Percentiles rank a stretch among this genome's conserved stretches.
These are phyloP conservation scores for Cryptosporidium andersoni DNA, from an alignment of 169 alveolate genomes.

Conservation along the genomic window DNA sequence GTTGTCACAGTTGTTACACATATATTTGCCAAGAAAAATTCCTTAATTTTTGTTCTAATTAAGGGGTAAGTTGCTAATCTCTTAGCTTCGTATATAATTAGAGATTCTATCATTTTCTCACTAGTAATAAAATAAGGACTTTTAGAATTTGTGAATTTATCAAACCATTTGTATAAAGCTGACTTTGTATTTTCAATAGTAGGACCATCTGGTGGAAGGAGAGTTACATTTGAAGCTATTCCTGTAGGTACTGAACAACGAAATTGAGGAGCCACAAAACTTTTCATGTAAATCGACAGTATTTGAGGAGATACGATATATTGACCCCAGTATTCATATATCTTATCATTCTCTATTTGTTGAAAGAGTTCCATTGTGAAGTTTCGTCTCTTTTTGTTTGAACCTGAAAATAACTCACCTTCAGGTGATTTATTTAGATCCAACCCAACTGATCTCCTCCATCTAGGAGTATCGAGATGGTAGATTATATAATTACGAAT, in stretches of 20 bases:
- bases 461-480: slow-evolving; percentile 62
- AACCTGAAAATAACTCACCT: neutral
- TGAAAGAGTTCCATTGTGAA: slow-evolving; percentile 32
- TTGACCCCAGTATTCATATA: slow-evolving; percentile 20
- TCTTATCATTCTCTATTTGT: slow-evolving; percentile 21
- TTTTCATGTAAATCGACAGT: slow-evolving; percentile 27
- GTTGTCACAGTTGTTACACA: slow-evolving; percentile 68
- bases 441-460: neutral
- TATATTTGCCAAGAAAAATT: slow-evolving; percentile 47
- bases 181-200: slow-evolving; percentile 40
- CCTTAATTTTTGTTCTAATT: slow-evolving; percentile 27
- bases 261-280: slow-evolving; percentile 57
- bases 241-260: slow-evolving; percentile 63
- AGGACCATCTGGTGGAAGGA: slow-evolving; percentile 70
- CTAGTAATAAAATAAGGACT: slow-evolving; percentile 34
- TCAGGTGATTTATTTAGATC: neutral
- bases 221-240: slow-evolving; percentile 23
- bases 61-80: slow-evolving; percentile 56
- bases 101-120: slow-evolving; percentile 44
- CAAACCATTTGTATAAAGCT: slow-evolving; percentile 59
- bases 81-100: slow-evolving; percentile 47
- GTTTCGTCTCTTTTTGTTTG: slow-evolving; percentile 16
- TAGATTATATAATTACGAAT: slow-evolving; percentile 35
- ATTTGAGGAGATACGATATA: slow-evolving; percentile 60
- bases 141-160: slow-evolving; percentile 19